Evolutionary conservation across 208 protist genomes (phyloP).

Genomic region (Trichomonas vaginalis): DNA sequence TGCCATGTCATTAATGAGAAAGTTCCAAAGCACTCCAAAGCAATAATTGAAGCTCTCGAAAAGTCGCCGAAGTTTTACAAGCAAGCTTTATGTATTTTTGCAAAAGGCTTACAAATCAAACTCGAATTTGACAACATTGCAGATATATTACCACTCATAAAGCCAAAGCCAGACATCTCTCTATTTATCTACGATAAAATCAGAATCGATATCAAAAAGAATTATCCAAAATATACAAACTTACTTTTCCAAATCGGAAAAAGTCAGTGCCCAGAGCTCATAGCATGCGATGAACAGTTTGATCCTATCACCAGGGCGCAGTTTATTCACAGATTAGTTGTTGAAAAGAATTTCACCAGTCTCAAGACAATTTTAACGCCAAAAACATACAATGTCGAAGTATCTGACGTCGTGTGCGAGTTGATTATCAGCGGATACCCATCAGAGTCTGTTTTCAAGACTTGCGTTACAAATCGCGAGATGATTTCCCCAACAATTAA

Average conservation of each 20-base stretch:
- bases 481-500: not conserved
- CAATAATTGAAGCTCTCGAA: not conserved
- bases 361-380: not conserved
- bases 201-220: not conserved
- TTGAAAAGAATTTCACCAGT: not conserved
- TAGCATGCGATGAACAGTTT: not conserved
- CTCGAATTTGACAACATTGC: not conserved
- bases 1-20: not conserved
- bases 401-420: not conserved
- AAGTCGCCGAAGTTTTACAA: not conserved
- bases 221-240: not conserved
- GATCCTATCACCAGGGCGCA: not conserved
- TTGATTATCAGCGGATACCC: not conserved
- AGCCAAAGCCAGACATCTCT: not conserved
- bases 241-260: not conserved
- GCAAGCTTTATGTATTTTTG: not conserved
- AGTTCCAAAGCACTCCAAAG: not conserved
- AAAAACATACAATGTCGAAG: not conserved
- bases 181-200: not conserved
- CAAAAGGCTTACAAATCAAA: not conserved
- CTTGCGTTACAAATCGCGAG: not conserved
- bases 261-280: not conserved
- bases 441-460: not conserved
- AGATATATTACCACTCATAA: not conserved
- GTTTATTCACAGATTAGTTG: not conserved